phyloP scores from a whole-genome alignment of 306 rosid genomes.

The Betula pendula region DNA sequence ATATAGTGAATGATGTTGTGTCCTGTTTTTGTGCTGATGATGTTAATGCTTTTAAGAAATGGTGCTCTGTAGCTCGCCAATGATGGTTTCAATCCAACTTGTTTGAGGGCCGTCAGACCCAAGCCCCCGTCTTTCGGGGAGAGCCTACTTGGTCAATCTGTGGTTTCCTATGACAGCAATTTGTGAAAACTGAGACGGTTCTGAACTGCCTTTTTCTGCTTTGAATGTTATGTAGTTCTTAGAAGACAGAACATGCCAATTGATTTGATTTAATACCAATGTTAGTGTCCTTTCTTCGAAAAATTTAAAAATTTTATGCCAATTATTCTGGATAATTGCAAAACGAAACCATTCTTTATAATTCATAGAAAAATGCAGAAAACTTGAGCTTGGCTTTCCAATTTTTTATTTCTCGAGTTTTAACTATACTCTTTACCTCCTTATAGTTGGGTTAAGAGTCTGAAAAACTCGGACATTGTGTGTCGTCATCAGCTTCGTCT shows the following conservation, averaged over 20 bases:
- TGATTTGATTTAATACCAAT: no score
- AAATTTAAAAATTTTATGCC: no score
- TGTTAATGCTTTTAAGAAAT: background rate
- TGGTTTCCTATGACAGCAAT: conserved; percentile 41
- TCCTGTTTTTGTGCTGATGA: background rate
- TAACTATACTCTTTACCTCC: conserved; percentile 38
- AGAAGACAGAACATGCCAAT: no score
- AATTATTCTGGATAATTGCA: no score
- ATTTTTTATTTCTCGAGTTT: conserved; percentile 33
- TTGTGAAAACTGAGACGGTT: conserved; percentile 29
- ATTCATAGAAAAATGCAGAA: no score
- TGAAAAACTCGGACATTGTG: conserved; percentile 54
- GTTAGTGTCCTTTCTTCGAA: no score
- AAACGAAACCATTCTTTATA: no score
- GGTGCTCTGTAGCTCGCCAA: background rate
- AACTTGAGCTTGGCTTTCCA: no score
- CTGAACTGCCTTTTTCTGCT: background rate
- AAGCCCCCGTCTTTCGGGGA: conserved; percentile 41
- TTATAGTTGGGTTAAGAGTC: conserved; percentile 34
- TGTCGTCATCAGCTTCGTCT: conserved; percentile 89
- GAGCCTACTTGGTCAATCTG: conserved; percentile 50
- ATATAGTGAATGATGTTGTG: no score
- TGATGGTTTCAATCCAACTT: conserved; percentile 60
- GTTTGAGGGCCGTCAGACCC: conserved; percentile 38
- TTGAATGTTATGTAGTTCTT: no score